Percentiles rank a stretch among this genome's conserved stretches.
Conservation (phyloP, 805 yeast species). For the Cyberlindnera galapagoensis region DNA sequence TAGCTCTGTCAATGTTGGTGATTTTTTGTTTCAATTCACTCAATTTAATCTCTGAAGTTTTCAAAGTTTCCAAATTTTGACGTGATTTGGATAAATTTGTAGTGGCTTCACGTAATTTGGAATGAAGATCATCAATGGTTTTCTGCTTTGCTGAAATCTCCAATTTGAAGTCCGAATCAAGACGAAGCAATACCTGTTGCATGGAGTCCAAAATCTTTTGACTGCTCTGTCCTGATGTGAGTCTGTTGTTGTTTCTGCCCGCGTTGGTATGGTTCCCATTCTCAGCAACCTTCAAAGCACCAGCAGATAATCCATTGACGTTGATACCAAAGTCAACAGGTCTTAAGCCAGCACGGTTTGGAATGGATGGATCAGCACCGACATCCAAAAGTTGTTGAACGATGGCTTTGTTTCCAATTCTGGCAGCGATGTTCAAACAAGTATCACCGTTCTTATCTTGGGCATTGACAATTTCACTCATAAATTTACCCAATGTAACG, state of each 20-base stretch:
- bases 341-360: conserved; percentile 80
- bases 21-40: conserved; percentile 49
- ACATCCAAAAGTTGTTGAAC: conserved; percentile 77
- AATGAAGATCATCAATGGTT: conserved; percentile 46
- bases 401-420: conserved; percentile 75
- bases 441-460: conserved; percentile 94
- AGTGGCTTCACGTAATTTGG: conserved; percentile 52
- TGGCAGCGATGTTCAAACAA: conserved; percentile 85
- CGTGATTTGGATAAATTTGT: conserved; percentile 41
- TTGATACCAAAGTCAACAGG: conserved; percentile 83
- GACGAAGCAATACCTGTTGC: conserved; percentile 40
- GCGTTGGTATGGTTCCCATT: background rate
- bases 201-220: conserved; percentile 44
- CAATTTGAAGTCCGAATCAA: conserved; percentile 52
- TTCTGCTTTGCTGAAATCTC: conserved; percentile 50
- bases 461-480: conserved; percentile 73
- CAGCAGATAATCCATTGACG: conserved; percentile 24
- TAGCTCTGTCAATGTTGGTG: conserved; percentile 54
- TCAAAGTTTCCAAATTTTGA: conserved; percentile 46
- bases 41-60: conserved; percentile 34
- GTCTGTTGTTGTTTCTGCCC: background rate
- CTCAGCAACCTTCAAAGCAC: background rate
- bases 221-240: conserved; percentile 17
- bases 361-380: conserved; percentile 76
- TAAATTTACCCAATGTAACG: conserved; percentile 48